A percentile compares a stretch with the other conserved stretches of the same genome.
Conservation (phyloP, 2,329 filamentous ascomycete species). For the Daldinia sp. region DNA sequence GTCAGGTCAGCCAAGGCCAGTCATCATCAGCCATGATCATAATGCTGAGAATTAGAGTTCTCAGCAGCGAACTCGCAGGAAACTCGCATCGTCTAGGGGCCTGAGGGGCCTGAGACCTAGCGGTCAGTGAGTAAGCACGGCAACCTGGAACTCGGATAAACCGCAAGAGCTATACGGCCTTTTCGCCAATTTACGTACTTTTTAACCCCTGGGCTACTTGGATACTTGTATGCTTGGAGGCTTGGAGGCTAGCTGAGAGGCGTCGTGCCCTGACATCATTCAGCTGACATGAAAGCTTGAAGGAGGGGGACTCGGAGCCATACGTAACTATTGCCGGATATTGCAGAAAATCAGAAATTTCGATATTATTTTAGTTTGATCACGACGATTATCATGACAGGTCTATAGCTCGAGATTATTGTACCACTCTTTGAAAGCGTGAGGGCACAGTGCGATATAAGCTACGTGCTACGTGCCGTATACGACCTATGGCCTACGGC, state of each 20-base stretch:
- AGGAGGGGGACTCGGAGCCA: background rate
- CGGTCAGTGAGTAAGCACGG: slow-evolving; percentile 29
- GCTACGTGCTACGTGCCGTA: slow-evolving; percentile 20
- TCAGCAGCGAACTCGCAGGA: slow-evolving; percentile 19
- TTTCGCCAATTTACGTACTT: slow-evolving; percentile 2
- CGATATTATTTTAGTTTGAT: background rate
- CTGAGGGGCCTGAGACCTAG: too few relatives aligned
- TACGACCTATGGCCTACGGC: background rate
- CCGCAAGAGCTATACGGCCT: background rate
- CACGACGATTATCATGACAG: background rate
- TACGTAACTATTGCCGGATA: background rate
- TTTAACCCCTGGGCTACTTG: background rate
- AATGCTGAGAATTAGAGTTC: slow-evolving; percentile 16
- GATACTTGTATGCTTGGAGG: too few relatives aligned
- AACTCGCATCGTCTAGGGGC: background rate
- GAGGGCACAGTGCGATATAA: slow-evolving; percentile 24
- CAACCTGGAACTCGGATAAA: slow-evolving; percentile 1
- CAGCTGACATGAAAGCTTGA: slow-evolving; percentile 26
- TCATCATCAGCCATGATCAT: slow-evolving; percentile 9
- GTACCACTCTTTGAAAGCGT: background rate
- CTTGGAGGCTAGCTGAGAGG: slow-evolving; percentile 25
- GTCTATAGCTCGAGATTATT: background rate
- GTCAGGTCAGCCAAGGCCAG: too few relatives aligned
- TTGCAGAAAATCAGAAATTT: background rate
- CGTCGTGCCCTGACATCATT: slow-evolving; percentile 31